phyloP scores from a whole-genome alignment of 352 stramenopile genomes.

The Globisporangium echinulatum region DNA sequence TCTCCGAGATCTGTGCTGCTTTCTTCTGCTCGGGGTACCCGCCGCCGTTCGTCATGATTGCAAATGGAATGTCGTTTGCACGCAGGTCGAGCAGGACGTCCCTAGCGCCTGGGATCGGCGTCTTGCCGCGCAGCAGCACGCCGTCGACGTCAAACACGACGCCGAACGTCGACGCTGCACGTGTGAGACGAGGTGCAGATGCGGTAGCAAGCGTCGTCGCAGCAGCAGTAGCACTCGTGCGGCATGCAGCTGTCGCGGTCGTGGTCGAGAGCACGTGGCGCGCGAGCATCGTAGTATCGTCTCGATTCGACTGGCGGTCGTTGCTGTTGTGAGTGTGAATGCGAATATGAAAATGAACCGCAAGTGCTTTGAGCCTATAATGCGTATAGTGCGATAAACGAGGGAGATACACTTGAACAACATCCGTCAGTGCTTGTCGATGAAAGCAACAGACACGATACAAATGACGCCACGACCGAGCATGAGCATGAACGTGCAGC shows the following conservation, averaged over 20 bases:
- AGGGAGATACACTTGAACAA: too few relatives aligned
- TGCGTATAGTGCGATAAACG: too few relatives aligned
- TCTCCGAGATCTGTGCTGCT: conserved; percentile 58
- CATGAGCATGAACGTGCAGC: too few relatives aligned
- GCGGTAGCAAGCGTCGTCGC: background rate
- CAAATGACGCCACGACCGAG: too few relatives aligned
- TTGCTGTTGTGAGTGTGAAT: too few relatives aligned
- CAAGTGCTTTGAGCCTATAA: too few relatives aligned
- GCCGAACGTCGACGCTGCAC: conserved; percentile 45
- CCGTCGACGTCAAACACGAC: conserved; percentile 83
- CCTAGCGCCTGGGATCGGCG: conserved; percentile 54
- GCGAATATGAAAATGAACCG: too few relatives aligned
- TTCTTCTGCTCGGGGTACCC: conserved; percentile 79
- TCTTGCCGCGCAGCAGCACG: conserved; percentile 71
- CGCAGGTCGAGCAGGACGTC: conserved; percentile 67
- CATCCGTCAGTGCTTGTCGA: too few relatives aligned
- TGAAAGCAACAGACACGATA: too few relatives aligned
- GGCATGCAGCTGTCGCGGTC: background rate
- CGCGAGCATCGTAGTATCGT: background rate
- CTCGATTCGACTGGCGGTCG: too few relatives aligned
- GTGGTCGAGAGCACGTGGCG: background rate
- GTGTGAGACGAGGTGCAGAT: background rate
- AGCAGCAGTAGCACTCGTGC: background rate
- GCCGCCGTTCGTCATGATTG: conserved; percentile 85
- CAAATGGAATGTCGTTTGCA: conserved; percentile 53